phyloP scores from a whole-genome alignment of 164 flowering plant genomes.

The Nelumbo lutea region DNA sequence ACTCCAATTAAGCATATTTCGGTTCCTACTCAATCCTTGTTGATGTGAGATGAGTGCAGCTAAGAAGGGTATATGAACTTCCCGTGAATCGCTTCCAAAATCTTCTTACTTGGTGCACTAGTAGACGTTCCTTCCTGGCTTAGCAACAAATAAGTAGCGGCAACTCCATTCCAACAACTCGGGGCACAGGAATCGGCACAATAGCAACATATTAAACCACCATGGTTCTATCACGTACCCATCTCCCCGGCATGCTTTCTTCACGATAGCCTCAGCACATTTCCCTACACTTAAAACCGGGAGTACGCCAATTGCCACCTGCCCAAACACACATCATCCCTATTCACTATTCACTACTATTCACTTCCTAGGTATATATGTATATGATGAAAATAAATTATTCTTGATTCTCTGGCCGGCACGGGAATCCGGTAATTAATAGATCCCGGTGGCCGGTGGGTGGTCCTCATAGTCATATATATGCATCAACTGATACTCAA shows the following conservation, averaged over 20 bases:
- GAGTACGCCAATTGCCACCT: conserved; percentile 9
- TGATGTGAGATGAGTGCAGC: not conserved
- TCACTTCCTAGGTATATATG: too few relatives aligned
- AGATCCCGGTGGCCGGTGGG: too few relatives aligned
- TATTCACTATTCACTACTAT: too few relatives aligned
- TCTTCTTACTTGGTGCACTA: conserved; percentile 22
- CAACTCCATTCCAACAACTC: conserved; percentile 32
- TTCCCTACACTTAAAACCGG: conserved; percentile 16
- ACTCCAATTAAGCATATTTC: too few relatives aligned
- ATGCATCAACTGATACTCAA: too few relatives aligned
- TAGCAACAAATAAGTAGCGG: conserved; percentile 15
- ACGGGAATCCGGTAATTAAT: too few relatives aligned
- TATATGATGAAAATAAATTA: too few relatives aligned
- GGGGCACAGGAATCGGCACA: conserved; percentile 25
- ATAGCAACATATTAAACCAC: conserved; percentile 13
- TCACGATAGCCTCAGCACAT: conserved; percentile 29
- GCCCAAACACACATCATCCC: not conserved
- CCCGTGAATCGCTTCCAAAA: conserved; percentile 15
- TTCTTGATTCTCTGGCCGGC: too few relatives aligned
- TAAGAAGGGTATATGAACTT: not conserved
- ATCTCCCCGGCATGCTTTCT: conserved; percentile 35
- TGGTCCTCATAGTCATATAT: too few relatives aligned
- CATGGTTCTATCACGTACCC: conserved; percentile 33
- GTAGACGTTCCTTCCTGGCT: conserved; percentile 13
- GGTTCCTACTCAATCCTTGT: not conserved